Evolutionary conservation across 2,329 filamentous ascomycete genomes (phyloP).

Genomic region (Alternaria hordeiaustralica): DNA sequence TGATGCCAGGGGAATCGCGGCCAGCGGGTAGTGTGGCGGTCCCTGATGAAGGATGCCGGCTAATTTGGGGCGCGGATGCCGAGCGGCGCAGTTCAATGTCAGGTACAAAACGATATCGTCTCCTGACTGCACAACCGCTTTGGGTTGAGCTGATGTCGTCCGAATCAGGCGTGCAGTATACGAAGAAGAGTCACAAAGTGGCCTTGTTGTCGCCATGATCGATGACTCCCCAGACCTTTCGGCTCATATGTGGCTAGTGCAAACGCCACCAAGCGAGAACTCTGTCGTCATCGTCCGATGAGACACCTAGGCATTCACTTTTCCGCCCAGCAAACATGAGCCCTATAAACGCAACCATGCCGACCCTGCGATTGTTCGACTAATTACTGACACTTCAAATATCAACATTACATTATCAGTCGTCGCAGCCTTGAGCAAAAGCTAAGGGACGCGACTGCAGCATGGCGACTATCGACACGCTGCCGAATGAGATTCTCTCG

Average conservation of each 20-base stretch:
- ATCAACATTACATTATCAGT: background rate
- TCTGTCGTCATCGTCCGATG: slow-evolving; percentile 28
- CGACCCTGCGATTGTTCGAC: background rate
- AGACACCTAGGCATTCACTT: slow-evolving; percentile 11
- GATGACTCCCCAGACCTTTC: background rate
- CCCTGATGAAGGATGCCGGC: background rate
- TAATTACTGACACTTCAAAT: background rate
- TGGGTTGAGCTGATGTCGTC: background rate
- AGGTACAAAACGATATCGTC: background rate
- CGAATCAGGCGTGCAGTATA: background rate
- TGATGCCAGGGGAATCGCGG: slow-evolving; percentile 5
- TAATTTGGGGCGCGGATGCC: background rate
- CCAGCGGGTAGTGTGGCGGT: slow-evolving; percentile 2
- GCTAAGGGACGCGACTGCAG: background rate
- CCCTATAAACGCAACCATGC: background rate
- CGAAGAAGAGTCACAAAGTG: background rate
- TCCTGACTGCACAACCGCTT: background rate
- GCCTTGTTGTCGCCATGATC: background rate
- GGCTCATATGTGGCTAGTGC: slow-evolving; percentile 11
- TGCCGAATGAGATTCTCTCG: slow-evolving; percentile 45
- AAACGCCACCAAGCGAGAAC: slow-evolving; percentile 11
- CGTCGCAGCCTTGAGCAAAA: background rate
- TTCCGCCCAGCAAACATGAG: slow-evolving; percentile 10
- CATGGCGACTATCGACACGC: slow-evolving; percentile 32
- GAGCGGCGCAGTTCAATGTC: background rate